phyloP scores from a whole-genome alignment of 2,329 filamentous ascomycete species.

The Verticillium dahliae region DNA sequence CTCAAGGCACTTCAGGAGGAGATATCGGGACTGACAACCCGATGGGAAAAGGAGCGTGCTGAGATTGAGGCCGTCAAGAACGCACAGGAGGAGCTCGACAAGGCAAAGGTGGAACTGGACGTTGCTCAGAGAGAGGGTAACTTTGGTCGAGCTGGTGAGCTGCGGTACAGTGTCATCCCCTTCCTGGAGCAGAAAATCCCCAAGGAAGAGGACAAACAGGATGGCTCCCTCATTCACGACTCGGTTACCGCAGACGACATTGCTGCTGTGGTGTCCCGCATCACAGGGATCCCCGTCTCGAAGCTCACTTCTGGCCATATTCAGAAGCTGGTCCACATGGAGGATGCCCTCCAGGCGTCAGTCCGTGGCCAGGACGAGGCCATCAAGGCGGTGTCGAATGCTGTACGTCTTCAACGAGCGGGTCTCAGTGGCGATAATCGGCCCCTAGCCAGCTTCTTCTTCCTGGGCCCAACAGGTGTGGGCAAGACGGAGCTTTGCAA shows the following conservation, averaged over 20 bases:
- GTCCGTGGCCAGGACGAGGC: conserved; percentile 94
- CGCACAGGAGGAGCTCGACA: conserved; percentile 82
- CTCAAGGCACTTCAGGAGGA: conserved; percentile 74
- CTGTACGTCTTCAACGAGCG: conserved; percentile 87
- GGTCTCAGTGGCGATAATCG: conserved; percentile 88
- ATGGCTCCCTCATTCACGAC: conserved; percentile 73
- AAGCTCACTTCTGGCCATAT: conserved; percentile 92
- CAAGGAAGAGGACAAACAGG: conserved; percentile 54
- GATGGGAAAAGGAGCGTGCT: conserved; percentile 84
- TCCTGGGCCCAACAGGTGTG: conserved; percentile 91
- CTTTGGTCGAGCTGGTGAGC: conserved; percentile 83
- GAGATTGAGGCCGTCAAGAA: conserved; percentile 86
- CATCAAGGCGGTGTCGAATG: conserved; percentile 82
- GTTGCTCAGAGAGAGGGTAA: conserved; percentile 81
- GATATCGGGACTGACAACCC: conserved; percentile 64
- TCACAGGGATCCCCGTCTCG: conserved; percentile 86
- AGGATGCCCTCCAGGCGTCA: conserved; percentile 75
- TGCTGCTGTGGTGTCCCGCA: conserved; percentile 80
- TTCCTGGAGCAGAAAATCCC: conserved; percentile 72
- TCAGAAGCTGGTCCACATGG: conserved; percentile 93
- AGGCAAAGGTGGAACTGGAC: conserved; percentile 77
- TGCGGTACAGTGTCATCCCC: conserved; percentile 84
- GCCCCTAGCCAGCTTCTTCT: conserved; percentile 93
- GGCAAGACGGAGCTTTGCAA: conserved; percentile 98
- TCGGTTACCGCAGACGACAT: conserved; percentile 95